Evolutionary conservation across 2,329 filamentous ascomycete genomes (phyloP).

Genomic region (Penicillium carneum): DNA sequence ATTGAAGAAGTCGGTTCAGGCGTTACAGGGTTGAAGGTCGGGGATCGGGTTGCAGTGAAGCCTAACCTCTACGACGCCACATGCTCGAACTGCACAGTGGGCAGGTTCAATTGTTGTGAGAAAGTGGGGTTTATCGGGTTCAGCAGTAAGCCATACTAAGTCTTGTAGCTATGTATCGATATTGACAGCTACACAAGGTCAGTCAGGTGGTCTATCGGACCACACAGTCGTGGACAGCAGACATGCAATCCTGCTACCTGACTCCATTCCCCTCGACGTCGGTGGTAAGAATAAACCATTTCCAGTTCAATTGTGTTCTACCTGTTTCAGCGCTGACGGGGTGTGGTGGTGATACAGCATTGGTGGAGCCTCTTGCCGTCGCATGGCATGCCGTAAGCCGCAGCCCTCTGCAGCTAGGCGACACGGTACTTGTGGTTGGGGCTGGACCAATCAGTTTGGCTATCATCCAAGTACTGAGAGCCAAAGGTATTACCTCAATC

Average conservation of each 20-base stretch:
- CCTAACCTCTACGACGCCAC: slow-evolving; percentile 66
- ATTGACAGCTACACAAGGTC: slow-evolving; percentile 48
- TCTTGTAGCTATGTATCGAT: slow-evolving; percentile 38
- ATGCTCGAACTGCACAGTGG: slow-evolving; percentile 63
- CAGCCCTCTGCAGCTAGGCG: slow-evolving; percentile 53
- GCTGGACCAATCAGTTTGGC: slow-evolving; percentile 69
- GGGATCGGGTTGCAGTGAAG: slow-evolving; percentile 66
- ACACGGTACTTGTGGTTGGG: slow-evolving; percentile 63
- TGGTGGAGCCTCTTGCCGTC: slow-evolving; percentile 69
- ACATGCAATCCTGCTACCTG: slow-evolving; percentile 35
- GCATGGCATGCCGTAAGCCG: slow-evolving; percentile 69
- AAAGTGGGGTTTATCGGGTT: slow-evolving; percentile 62
- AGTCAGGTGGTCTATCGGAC: slow-evolving; percentile 42
- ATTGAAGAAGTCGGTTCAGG: slow-evolving; percentile 65
- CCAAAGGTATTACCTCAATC: slow-evolving; percentile 60
- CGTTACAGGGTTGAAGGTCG: slow-evolving; percentile 58
- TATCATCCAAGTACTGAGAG: slow-evolving; percentile 64
- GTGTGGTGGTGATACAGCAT: slow-evolving; percentile 47
- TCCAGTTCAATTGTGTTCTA: not conserved
- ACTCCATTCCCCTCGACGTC: slow-evolving; percentile 31
- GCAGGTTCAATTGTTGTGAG: slow-evolving; percentile 66
- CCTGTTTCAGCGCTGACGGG: slow-evolving; percentile 3
- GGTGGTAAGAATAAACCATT: slow-evolving; percentile 29
- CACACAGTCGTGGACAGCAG: slow-evolving; percentile 35
- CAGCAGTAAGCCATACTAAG: slow-evolving; percentile 45